Evolutionary conservation across 2,329 filamentous ascomycete species (phyloP).

Genomic region (Cordyceps cateniannulata): DNA sequence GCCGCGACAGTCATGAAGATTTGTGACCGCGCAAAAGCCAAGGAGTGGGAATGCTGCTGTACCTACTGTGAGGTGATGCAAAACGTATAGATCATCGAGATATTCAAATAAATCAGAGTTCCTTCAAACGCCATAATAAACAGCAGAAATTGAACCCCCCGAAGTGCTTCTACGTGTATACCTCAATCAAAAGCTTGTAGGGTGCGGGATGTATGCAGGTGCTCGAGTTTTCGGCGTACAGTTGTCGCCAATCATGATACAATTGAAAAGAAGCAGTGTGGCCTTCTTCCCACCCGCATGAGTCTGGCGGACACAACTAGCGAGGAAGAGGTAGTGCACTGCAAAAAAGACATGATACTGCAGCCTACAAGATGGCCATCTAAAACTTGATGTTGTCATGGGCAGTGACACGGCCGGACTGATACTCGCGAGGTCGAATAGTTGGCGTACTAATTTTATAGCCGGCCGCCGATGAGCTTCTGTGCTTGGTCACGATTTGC

Average conservation of each 20-base stretch:
- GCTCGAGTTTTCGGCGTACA: not conserved
- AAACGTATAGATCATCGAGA: not conserved
- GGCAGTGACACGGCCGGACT: too few species aligned
- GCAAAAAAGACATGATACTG: not conserved
- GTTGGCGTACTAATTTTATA: not conserved
- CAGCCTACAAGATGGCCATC: not conserved
- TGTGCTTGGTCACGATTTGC: not conserved
- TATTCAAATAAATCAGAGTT: too few species aligned
- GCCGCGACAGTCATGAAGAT: slow-evolving; percentile 38
- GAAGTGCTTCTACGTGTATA: too few species aligned
- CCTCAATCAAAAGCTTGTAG: too few species aligned
- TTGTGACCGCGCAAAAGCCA: slow-evolving; percentile 12
- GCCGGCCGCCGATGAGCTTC: not conserved
- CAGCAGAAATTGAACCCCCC: too few species aligned
- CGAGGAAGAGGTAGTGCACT: too few species aligned
- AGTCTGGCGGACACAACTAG: too few species aligned
- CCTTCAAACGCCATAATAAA: too few species aligned
- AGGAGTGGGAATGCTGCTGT: not conserved
- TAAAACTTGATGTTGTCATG: not conserved
- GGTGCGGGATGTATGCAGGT: not conserved
- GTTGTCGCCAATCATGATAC: slow-evolving; percentile 57
- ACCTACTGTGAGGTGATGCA: not conserved
- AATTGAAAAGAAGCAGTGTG: slow-evolving; percentile 16
- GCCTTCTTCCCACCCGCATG: too few species aligned
- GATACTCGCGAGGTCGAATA: too few species aligned